Conservation (phyloP, 2,329 filamentous ascomycete species). For the Neofusicoccum parvum region DNA sequence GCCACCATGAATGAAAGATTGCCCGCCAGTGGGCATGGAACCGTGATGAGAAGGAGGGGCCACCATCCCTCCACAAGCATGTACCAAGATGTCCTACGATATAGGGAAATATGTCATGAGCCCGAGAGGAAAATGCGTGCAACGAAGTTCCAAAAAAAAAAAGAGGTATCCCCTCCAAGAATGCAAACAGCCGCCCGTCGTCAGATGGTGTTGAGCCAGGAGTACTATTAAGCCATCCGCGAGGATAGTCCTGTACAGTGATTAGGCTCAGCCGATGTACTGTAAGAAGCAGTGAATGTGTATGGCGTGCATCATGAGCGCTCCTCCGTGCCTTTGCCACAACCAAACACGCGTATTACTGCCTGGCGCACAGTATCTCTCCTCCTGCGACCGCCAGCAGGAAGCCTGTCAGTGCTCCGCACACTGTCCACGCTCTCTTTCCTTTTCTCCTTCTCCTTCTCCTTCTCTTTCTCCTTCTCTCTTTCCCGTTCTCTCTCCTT, state of each 20-base stretch:
- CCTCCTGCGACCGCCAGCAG: neutral
- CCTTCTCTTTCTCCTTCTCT: neutral
- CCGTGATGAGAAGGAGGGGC: neutral
- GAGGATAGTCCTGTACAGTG: neutral
- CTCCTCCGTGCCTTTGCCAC: neutral
- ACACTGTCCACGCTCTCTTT: neutral
- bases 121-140: conserved; percentile 6
- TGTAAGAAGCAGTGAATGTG: neutral
- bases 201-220: neutral
- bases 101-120: conserved; percentile 2
- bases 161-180: neutral
- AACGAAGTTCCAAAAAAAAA: neutral
- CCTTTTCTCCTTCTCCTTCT: neutral
- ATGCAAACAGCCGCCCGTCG: neutral
- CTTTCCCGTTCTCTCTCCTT: neutral
- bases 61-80: neutral
- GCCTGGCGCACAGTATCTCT: conserved; percentile 14
- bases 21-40: neutral
- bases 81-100: conserved; percentile 2
- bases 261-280: neutral
- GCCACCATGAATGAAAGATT: neutral
- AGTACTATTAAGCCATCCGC: neutral
- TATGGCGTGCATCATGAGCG: neutral
- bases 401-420: neutral
- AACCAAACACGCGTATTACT: conserved; percentile 17